These are phyloP conservation scores for Ramichloridium luteum DNA, from an alignment of 2,329 filamentous ascomycete species.

Conservation along the genomic window DNA sequence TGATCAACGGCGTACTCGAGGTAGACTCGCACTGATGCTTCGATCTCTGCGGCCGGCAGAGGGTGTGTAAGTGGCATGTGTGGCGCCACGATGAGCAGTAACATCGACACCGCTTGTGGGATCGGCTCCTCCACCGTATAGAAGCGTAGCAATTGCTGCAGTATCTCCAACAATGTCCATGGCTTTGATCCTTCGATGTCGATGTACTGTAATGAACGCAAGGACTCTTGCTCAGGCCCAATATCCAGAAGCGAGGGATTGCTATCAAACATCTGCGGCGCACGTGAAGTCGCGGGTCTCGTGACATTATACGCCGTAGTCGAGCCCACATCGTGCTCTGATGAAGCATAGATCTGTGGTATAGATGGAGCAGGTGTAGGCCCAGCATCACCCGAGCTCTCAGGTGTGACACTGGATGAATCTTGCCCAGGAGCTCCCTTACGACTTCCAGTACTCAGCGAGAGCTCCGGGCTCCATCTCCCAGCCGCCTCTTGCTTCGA, in stretches of 20 bases:
- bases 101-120: slow-evolving; percentile 35
- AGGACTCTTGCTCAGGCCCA: slow-evolving; percentile 3
- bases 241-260: background rate
- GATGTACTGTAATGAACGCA: slow-evolving; percentile 3
- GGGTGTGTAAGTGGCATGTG: slow-evolving; percentile 32
- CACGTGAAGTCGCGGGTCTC: no score
- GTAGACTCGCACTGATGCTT: slow-evolving; percentile 28
- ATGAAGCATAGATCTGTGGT: background rate
- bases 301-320: no score
- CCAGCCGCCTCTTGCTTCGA: background rate
- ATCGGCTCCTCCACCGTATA: slow-evolving; percentile 31
- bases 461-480: background rate
- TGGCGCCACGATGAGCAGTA: slow-evolving; percentile 35
- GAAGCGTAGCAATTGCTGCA: slow-evolving; percentile 30
- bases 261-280: no score
- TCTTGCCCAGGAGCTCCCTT: no score
- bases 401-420: background rate
- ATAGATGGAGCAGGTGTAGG: background rate
- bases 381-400: background rate
- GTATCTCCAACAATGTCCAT: slow-evolving; percentile 31
- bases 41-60: slow-evolving; percentile 19
- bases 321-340: background rate
- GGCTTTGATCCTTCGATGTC: slow-evolving; percentile 21
- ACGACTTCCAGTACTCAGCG: background rate
- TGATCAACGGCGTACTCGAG: slow-evolving; percentile 30